Percentiles rank a stretch among this genome's conserved stretches.
These are phyloP conservation scores for Mesembryanthemum crystallinum DNA, from an alignment of 148 eudicot species.

Conservation along the genomic window DNA sequence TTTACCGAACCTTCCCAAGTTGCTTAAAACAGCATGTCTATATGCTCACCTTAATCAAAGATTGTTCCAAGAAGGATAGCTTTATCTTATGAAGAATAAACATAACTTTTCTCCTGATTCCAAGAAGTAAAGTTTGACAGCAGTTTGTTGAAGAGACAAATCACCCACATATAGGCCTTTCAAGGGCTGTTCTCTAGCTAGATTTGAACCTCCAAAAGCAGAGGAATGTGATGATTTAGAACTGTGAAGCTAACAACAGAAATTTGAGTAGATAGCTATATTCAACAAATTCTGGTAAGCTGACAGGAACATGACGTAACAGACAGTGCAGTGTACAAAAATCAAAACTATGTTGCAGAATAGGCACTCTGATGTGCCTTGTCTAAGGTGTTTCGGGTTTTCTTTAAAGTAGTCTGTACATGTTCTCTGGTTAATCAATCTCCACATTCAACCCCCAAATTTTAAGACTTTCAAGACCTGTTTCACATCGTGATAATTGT, in stretches of 20 bases:
- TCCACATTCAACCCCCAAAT: background rate
- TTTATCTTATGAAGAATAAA: background rate
- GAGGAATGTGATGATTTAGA: background rate
- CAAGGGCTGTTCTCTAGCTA: background rate
- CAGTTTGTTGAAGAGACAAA: background rate
- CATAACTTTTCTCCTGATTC: background rate
- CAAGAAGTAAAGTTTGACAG: background rate
- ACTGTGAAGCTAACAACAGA: background rate
- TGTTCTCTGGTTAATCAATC: background rate
- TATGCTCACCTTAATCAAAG: background rate
- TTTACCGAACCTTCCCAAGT: too few species aligned
- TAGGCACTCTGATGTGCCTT: background rate
- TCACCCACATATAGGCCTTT: background rate
- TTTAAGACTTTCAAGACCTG: background rate
- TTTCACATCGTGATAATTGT: background rate
- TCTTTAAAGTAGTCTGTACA: background rate
- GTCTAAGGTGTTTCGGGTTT: background rate
- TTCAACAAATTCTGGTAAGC: background rate
- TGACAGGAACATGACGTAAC: background rate
- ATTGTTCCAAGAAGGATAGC: background rate
- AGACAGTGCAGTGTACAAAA: background rate
- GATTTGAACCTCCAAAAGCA: background rate
- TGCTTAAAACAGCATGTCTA: background rate
- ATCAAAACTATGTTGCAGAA: background rate
- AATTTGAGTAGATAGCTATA: background rate